Evolutionary conservation across 208 protist genomes (phyloP).

Genomic region (Porcisia deanei): DNA sequence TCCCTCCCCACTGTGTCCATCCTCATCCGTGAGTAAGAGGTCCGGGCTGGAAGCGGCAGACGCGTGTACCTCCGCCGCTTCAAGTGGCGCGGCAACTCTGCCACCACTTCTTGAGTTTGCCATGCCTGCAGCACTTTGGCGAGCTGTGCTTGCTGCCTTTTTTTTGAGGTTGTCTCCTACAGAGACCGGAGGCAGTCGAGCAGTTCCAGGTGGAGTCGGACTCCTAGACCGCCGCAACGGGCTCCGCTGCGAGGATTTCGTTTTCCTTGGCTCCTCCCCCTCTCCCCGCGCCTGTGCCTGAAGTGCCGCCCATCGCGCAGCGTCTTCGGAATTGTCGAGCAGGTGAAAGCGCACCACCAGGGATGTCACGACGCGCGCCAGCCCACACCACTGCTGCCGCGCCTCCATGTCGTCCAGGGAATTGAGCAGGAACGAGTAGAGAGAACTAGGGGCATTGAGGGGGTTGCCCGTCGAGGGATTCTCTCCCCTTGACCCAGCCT

Average conservation of each 20-base stretch:
- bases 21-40: background rate
- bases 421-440: constrained; percentile 45
- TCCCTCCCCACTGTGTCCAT: background rate
- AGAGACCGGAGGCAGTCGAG: constrained; percentile 2
- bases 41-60: background rate
- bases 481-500: background rate
- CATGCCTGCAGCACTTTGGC: background rate
- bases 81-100: background rate
- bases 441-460: background rate
- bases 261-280: background rate
- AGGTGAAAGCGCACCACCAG: constrained; percentile 69
- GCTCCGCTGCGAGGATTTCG: background rate
- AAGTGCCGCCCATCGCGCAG: background rate
- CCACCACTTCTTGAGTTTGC: background rate
- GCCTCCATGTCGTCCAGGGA: constrained; percentile 40
- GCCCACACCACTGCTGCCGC: constrained; percentile 53
- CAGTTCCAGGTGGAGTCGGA: background rate
- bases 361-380: constrained; percentile 70
- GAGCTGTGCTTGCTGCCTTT: background rate
- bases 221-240: background rate
- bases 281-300: constrained; percentile 1
- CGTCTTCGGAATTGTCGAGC: constrained; percentile 45
- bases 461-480: background rate
- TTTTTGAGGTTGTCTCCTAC: background rate
- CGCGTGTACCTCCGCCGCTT: background rate